Base-by-base conservation (phyloP, 2,329 filamentous ascomycete species). In the Verticillium zaregamsianum region DNA sequence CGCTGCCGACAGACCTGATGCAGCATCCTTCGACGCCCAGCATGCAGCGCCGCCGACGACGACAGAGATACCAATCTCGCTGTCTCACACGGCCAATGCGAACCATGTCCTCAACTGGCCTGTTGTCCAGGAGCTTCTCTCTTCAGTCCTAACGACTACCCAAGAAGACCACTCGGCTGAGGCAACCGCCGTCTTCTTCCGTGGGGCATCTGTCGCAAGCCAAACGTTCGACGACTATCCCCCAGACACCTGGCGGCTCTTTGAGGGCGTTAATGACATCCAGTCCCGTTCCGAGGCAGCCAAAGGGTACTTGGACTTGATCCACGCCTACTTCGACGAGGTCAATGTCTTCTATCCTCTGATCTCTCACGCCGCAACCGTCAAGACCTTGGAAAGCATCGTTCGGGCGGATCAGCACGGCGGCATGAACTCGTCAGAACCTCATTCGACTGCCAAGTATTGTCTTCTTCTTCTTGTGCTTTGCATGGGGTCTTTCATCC, bases 271-370 rank as follows among this genome's bases (percentile, higher is more conserved):
- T 2, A 14, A 14, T 7, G 33, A 11, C 9, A 5, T 35, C 33
- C 33, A 35, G 14, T 35, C 33, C 33, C 33, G 33, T 35, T 35
- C 33, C 33, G 33, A 35, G 33, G 33, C 7, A 9, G 33, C 33
- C 3, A 3, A 35, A 35, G 14, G 9, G 33, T 35, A 35, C 14
- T 14, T 35, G 33, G 62, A 65, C 25, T 56, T 60, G 23, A 62
- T 65, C 14, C 55, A 65, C 55, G 33, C 66, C 2, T 72, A 70
- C n/a, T 71, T 71, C 40, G 49, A 54, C 6, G 40, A 69, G 3
- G 64, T 72, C 17, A 70, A 70, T 11, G 64, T 70, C 1, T 72
- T 71, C 58, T 72, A 70, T 55, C 59, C 63, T 0, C 17, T 57
- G 8, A 32, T 57, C 55, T 57, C 31, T 12, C 32, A 23, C 23